Evolutionary conservation across 495 filamentous ascomycete genomes (phyloP), one percentile per base, ranked within the genome.

Genomic region (Penicillium simplicissimum): DNA sequence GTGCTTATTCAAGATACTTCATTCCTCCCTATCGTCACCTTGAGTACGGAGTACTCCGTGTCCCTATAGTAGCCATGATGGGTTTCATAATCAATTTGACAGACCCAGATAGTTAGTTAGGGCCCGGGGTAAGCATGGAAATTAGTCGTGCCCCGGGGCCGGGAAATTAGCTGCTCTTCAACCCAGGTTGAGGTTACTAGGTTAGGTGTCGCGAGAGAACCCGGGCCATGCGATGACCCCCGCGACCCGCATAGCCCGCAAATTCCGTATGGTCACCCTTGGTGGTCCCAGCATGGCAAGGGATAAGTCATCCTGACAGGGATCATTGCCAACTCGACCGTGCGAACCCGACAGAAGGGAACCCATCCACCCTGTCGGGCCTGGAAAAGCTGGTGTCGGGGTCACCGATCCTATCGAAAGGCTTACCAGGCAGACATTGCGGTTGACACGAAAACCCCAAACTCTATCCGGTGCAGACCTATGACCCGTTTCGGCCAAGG

Each of bases 371-470:
- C 8, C 11, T 57, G 23, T 53, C 48, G 58, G 53, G 58, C 62
- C 58, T 48, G 25, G 54, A 54, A 13, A 58, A 61, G 25, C 40
- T 43, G 55, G 28, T 38, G 31, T 53, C 64, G 57, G 60, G 37
- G 57, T 64, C 57, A 43, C 60, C 64, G 60, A 28, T 19, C 38
- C 36, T 36, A 36, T 55, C 38, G 53, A 19, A 57, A 14, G 37
- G 31, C 34, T 15, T 11, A 37, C 43, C 31, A 52, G 31, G 47
- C 36, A 31, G 28, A 47, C 35, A 6, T 19, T 25, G n/a, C 11
- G 21, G 19, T 52, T 28, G 19, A 3, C 55, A 31, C 19, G 21
- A n/a, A 53, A 31, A 28, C n/a, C n/a, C 31, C 34, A 36, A 49
- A 49, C 45, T 19, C 23, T 28, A 49, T 49, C 23, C 45, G 9